Base-by-base conservation (phyloP, 441 rosid species). In the Metrosideros polymorpha region DNA sequence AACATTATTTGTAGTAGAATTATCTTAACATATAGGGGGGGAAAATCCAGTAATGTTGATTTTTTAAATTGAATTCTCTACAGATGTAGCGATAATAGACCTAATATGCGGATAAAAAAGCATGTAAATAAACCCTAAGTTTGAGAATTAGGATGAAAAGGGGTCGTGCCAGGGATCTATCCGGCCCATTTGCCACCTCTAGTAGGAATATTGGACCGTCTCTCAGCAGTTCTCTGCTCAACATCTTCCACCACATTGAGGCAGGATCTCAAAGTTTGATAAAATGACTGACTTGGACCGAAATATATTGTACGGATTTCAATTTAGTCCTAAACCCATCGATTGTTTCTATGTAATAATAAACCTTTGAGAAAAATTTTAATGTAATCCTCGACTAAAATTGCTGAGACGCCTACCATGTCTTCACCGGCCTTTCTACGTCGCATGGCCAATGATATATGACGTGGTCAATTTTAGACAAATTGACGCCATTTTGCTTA, bases 341-440 rank as follows among this genome's bases (percentile, higher is more conserved):
- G 3, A 32, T 63, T 18, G 7, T 19, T 63, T 63, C 13, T 18
- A 63, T 32, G 2, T 18, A 63, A 32, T 63, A 9, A 1, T 18
- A 71, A 71, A 22, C 1, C 0, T 22, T 59, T 19, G 2, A 71
- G 47, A 10, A 71, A 5, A 71, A 8, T 32, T 32, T 32, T 25
- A 32, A 32, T 63, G 2, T 32, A 63, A 4, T 32, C 43, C 25
- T 63, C 4, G 9, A 32, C 19, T 22, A 32, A 32, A 32, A 39
- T 63, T 32, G 7, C 6, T 4, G 45, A 39, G 4, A 6, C 22
- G 15, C 27, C 10, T 39, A n/a, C n/a, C n/a, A n/a, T n/a, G n/a
- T n/a, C n/a, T n/a, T n/a, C n/a, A n/a, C n/a, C n/a, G 4, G 0
- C 5, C 9, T 39, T 71, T 1, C 6, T 18, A 32, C 7, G 2